Percentiles rank a stretch among this genome's conserved stretches.
phyloP scores from a whole-genome alignment of 1,284 basidiomycete species.

The Trametes hirsuta region DNA sequence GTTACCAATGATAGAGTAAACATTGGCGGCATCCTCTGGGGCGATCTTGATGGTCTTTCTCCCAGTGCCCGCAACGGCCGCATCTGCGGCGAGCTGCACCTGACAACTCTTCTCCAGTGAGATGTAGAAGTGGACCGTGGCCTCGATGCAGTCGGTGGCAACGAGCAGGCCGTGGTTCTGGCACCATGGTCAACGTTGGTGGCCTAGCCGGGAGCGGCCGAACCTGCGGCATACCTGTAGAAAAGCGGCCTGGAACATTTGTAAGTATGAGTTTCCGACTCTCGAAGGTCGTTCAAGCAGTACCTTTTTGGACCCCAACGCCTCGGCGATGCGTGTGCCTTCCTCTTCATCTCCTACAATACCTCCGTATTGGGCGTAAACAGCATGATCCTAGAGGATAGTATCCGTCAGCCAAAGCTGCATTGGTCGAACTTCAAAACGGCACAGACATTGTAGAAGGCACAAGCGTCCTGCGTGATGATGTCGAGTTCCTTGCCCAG shows the following conservation, averaged over 20 bases:
- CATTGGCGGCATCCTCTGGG: conserved; percentile 31
- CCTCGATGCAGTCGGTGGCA: conserved; percentile 45
- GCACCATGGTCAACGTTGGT: not conserved
- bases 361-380: conserved; percentile 48
- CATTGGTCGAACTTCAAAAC: no score
- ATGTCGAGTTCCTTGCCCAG: conserved; percentile 60
- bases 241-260: conserved; percentile 9
- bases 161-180: conserved; percentile 65
- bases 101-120: conserved; percentile 49
- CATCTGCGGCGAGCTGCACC: conserved; percentile 53
- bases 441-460: no score
- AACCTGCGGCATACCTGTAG: conserved; percentile 7
- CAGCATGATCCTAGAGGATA: conserved; percentile 35
- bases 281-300: conserved; percentile 32
- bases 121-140: conserved; percentile 44
- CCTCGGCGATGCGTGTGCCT: conserved; percentile 55
- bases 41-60: conserved; percentile 35
- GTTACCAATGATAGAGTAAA: conserved; percentile 37
- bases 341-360: conserved; percentile 64
- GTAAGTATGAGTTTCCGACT: not conserved
- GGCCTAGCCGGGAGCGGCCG: no score
- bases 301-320: conserved; percentile 51
- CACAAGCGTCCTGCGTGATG: conserved; percentile 46
- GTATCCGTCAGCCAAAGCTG: not conserved
- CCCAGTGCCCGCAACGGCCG: conserved; percentile 44